phyloP scores from a whole-genome alignment of 1,284 basidiomycete genomes.

The Porogramme epimiltina region DNA sequence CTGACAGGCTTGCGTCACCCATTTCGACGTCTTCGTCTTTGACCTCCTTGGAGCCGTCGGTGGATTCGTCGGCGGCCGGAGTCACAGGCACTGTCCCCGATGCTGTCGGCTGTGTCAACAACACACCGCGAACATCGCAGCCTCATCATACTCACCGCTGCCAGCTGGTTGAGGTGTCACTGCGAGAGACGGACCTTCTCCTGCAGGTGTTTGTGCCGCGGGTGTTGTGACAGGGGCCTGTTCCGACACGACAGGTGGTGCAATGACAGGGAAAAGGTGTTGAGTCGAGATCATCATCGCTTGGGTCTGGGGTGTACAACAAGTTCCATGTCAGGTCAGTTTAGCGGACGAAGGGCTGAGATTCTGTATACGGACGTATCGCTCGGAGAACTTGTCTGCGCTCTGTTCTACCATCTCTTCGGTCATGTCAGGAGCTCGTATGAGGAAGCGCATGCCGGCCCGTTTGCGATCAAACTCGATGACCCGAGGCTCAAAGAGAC shows the following conservation, averaged over 20 bases:
- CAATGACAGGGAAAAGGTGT: slow-evolving; percentile 63
- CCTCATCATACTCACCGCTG: slow-evolving; percentile 11
- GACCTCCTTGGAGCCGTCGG: slow-evolving; percentile 17
- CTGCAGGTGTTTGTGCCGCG: slow-evolving; percentile 23
- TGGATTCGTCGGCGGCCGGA: slow-evolving; percentile 10
- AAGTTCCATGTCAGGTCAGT: slow-evolving; percentile 1
- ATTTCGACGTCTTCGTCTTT: slow-evolving; percentile 25
- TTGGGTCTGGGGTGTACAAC: slow-evolving; percentile 55
- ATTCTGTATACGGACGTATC: slow-evolving; percentile 7
- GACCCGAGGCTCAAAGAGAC: slow-evolving; percentile 90
- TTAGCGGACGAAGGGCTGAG: not conserved
- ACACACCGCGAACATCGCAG: no score
- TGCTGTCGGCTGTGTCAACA: not conserved
- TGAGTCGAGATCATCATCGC: slow-evolving; percentile 88
- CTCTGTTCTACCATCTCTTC: slow-evolving; percentile 74
- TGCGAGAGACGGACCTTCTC: slow-evolving; percentile 18
- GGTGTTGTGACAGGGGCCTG: slow-evolving; percentile 29
- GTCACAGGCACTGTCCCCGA: slow-evolving; percentile 12
- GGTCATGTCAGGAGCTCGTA: slow-evolving; percentile 54
- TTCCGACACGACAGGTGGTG: slow-evolving; percentile 22
- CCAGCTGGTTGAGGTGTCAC: slow-evolving; percentile 21
- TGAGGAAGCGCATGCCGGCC: slow-evolving; percentile 46
- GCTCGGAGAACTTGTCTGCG: slow-evolving; percentile 50
- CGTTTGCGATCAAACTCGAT: slow-evolving; percentile 87
- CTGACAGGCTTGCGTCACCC: slow-evolving; percentile 12